Evolutionary conservation across 202 grass and related monocot species (phyloP).

Genomic region (Digitaria exilis): DNA sequence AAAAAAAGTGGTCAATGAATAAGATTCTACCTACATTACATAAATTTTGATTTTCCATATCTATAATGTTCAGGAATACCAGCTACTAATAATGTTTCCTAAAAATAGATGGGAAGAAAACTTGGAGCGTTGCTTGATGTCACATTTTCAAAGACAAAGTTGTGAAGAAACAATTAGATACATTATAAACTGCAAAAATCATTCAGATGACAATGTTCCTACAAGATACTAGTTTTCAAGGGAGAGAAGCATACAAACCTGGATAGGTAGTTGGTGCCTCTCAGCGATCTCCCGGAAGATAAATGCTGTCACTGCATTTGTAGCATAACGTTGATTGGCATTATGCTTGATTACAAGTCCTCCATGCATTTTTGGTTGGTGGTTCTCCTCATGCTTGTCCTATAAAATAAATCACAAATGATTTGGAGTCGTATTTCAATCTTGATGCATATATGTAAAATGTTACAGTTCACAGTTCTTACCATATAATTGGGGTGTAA

Average conservation of each 20-base stretch:
- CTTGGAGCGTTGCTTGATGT: not conserved
- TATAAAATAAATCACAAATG: slow-evolving; percentile 37
- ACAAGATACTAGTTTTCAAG: not conserved
- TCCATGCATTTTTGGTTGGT: slow-evolving; percentile 91
- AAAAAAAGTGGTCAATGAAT: not conserved
- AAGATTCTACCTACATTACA: slow-evolving; percentile 11
- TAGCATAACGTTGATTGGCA: slow-evolving; percentile 96
- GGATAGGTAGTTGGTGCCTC: slow-evolving; percentile 69
- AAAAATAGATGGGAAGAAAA: not conserved
- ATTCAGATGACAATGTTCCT: not conserved
- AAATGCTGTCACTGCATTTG: slow-evolving; percentile 86
- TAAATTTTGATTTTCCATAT: not conserved
- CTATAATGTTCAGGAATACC: not conserved
- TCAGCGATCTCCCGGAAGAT: slow-evolving; percentile 90
- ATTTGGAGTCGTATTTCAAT: slow-evolving; percentile 16
- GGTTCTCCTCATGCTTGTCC: slow-evolving; percentile 99
- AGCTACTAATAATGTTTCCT: not conserved
- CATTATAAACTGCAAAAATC: not conserved
- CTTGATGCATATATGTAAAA: slow-evolving; percentile 9
- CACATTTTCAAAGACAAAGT: not conserved
- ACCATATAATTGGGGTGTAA: slow-evolving; percentile 96
- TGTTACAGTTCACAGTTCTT: slow-evolving; percentile 24
- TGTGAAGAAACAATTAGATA: not conserved
- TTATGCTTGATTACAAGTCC: slow-evolving; percentile 97
- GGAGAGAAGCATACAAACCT: slow-evolving; percentile 46